A percentile compares a stretch with the other conserved stretches of the same genome.
phyloP scores from a whole-genome alignment of 2,329 filamentous ascomycete genomes.

The Apiospora kogelbergensis region DNA sequence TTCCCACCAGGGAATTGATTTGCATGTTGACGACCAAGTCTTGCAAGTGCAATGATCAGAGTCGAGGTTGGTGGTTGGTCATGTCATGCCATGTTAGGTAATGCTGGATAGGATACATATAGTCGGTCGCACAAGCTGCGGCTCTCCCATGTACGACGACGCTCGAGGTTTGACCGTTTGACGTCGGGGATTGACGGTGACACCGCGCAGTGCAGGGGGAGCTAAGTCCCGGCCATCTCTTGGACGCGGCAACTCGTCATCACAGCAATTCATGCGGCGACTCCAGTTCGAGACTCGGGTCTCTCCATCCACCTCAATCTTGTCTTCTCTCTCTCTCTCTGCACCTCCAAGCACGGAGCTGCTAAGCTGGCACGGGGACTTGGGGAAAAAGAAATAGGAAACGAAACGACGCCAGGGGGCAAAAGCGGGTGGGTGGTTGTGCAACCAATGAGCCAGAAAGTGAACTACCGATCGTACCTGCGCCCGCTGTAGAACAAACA shows the following conservation, averaged over 20 bases:
- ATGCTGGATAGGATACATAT: too few species aligned
- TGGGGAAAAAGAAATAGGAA: not conserved
- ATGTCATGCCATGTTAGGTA: too few species aligned
- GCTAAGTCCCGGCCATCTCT: not conserved
- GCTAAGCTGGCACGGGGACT: too few species aligned
- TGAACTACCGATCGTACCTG: slow-evolving; percentile 4
- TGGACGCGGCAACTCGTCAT: not conserved
- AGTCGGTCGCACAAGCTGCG: not conserved
- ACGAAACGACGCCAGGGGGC: not conserved
- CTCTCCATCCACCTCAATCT: too few species aligned
- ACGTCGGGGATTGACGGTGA: not conserved
- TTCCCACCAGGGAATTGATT: not conserved
- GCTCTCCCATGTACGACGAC: not conserved
- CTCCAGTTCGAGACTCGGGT: too few species aligned
- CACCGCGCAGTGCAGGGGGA: not conserved
- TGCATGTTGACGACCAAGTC: too few species aligned
- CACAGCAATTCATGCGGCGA: too few species aligned
- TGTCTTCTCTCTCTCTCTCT: too few species aligned
- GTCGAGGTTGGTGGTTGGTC: too few species aligned
- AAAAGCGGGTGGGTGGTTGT: not conserved
- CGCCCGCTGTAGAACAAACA: not conserved
- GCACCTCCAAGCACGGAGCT: too few species aligned
- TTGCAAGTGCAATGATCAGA: too few species aligned
- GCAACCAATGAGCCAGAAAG: not conserved
- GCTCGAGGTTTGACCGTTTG: not conserved